Evolutionary conservation across 441 rosid species (phyloP), one percentile per base, ranked within the genome.

Genomic region (Corymbia citriodora): DNA sequence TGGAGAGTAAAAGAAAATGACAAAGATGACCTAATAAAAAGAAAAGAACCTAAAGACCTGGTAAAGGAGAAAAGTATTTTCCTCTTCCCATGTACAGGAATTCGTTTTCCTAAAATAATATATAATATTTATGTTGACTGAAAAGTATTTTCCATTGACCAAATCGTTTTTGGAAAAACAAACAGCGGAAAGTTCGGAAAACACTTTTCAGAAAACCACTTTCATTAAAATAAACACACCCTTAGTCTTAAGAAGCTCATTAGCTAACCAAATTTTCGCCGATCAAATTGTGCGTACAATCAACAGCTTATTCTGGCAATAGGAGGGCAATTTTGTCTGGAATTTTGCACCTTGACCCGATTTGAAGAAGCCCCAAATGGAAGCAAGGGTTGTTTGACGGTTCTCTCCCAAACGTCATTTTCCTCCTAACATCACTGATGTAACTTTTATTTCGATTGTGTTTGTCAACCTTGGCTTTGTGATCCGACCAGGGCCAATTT

Each of bases 291-390:
- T n/a, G 29, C 72, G 4, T 29, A 13, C 17, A 63, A 29, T 29
- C 17, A 63, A 0, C 0, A 14, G 72, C 10, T 65, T 65, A 0
- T 65, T 65, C 5, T n/a, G 10, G 40, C 40, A 36, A 36, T 4
- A 36, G 40, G 40, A 36, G 40, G 40, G 7, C 29, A 65, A 65
- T 65, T 63, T 65, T n/a, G 33, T 29, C 7, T 0, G 40, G 9
- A 70, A 70, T 33, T 18, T 31, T 33, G 6, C 36, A 5, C 48
- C 18, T 4, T 68, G 23, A 68, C 40, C 40, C 74, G 31, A 68
- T n/a, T n/a, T 68, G 74, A 2, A 0, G 2, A 31, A 68, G 21
- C 7, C 0, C 11, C 74, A n/a, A n/a, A 33, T 33, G 33, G 25
- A 18, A 70, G 81, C 81, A 33, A 10, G 18, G 14, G 13, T 18